phyloP scores from a whole-genome alignment of 352 stramenopile species.

The Globisporangium radiosum region DNA sequence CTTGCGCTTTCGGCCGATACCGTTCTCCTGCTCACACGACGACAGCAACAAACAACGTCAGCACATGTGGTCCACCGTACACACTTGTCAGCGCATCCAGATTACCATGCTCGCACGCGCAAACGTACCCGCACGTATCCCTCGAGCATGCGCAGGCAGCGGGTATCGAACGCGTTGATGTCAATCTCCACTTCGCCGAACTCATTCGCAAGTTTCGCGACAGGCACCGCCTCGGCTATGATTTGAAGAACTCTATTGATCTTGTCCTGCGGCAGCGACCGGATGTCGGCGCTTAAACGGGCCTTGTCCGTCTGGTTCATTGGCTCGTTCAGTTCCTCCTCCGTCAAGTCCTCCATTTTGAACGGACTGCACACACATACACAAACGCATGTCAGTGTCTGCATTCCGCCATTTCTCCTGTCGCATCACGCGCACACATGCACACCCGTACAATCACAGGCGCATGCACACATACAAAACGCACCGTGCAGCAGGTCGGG shows the following conservation, averaged over 20 bases:
- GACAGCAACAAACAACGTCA: constrained; percentile 1
- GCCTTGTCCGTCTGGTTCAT: constrained; percentile 85
- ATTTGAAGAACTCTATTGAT: constrained; percentile 87
- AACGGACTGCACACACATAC: constrained; percentile 48
- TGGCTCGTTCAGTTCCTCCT: constrained; percentile 81
- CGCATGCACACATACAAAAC: constrained; percentile 6
- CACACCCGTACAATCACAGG: background rate
- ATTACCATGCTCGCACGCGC: background rate
- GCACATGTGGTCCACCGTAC: background rate
- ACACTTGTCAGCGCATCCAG: no score
- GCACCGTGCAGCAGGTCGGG: constrained; percentile 54
- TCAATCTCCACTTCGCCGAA: constrained; percentile 87
- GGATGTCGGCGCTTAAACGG: constrained; percentile 74
- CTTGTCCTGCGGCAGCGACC: constrained; percentile 77
- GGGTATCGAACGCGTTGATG: constrained; percentile 84
- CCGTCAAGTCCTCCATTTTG: constrained; percentile 85
- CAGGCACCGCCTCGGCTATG: constrained; percentile 81
- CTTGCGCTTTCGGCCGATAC: constrained; percentile 84
- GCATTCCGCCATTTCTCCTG: no score
- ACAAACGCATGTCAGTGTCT: constrained; percentile 4
- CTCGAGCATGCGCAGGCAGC: constrained; percentile 85
- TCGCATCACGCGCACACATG: no score
- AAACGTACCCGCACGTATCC: constrained; percentile 80
- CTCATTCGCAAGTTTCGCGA: constrained; percentile 77
- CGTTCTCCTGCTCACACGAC: constrained; percentile 55